Evolutionary conservation across 2,329 filamentous ascomycete species (phyloP).

Genomic region (Apiospora saccharicola): DNA sequence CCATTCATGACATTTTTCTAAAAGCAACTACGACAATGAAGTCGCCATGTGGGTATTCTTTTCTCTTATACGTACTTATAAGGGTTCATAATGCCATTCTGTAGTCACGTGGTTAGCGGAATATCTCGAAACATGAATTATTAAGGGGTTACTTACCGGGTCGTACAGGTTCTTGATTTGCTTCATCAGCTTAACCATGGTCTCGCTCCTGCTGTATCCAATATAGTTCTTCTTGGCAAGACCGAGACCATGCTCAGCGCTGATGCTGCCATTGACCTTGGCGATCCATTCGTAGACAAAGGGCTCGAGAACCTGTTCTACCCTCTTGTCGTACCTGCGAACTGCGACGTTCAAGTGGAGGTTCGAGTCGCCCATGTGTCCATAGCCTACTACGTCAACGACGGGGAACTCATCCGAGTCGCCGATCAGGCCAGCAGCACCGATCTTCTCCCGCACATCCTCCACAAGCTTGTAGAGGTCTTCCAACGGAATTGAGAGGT

Average conservation of each 20-base stretch:
- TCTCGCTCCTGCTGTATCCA: slow-evolving; percentile 88
- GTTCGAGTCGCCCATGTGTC: slow-evolving; percentile 98
- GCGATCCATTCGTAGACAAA: slow-evolving; percentile 98
- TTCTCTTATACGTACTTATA: slow-evolving; percentile 84
- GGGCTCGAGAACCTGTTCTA: slow-evolving; percentile 89
- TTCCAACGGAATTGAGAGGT: slow-evolving; percentile 88
- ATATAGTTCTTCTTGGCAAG: slow-evolving; percentile 96
- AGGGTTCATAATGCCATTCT: slow-evolving; percentile 99
- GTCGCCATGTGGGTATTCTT: neutral
- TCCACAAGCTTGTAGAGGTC: slow-evolving; percentile 91
- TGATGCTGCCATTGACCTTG: slow-evolving; percentile 89
- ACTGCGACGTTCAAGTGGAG: slow-evolving; percentile 91
- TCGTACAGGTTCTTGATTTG: slow-evolving; percentile 94
- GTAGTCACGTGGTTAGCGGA: slow-evolving; percentile 31
- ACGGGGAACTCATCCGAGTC: slow-evolving; percentile 80
- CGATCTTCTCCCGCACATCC: slow-evolving; percentile 78
- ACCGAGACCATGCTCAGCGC: slow-evolving; percentile 93
- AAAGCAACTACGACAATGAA: neutral
- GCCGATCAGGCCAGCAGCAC: slow-evolving; percentile 77
- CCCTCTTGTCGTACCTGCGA: slow-evolving; percentile 81
- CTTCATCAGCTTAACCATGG: slow-evolving; percentile 90
- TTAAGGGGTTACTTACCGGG: slow-evolving; percentile 69
- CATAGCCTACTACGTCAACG: slow-evolving; percentile 91
- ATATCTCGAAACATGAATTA: neutral
- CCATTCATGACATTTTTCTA: neutral